Conservation (phyloP, 169 alveolate species). For the Plasmodium vivax region DNA sequence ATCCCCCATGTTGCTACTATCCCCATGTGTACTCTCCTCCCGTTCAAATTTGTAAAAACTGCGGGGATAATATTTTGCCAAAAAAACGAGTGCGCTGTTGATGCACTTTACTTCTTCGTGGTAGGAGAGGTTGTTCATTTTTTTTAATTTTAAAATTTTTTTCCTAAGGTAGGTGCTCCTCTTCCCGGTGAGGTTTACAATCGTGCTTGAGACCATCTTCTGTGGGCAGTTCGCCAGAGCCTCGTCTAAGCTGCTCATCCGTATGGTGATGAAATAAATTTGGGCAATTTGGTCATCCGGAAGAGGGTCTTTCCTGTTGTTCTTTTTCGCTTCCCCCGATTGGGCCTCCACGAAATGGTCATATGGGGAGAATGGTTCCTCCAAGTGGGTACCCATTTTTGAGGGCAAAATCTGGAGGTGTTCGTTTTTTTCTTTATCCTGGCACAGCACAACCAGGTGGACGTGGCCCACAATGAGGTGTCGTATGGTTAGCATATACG, state of each 20-base stretch:
- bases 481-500: not conserved
- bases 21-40: not conserved
- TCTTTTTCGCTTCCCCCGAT: not conserved
- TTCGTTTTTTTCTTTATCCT: slow-evolving; percentile 3
- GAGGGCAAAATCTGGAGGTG: not conserved
- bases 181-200: slow-evolving; percentile 42
- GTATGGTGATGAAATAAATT: slow-evolving; percentile 30
- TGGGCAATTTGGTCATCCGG: slow-evolving; percentile 39
- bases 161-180: not conserved
- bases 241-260: slow-evolving; percentile 1
- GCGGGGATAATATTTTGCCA: slow-evolving; percentile 4
- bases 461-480: slow-evolving; percentile 14
- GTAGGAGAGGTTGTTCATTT: not conserved
- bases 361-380: slow-evolving; percentile 1
- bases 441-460: not conserved
- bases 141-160: not conserved
- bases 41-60: slow-evolving; percentile 29
- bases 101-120: slow-evolving; percentile 56
- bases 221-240: not conserved
- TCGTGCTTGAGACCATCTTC: not conserved
- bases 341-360: not conserved
- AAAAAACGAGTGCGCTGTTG: not conserved
- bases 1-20: not conserved
- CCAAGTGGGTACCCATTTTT: not conserved
- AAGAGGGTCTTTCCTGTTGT: not conserved